These are phyloP conservation scores for Tieghemiomyces parasiticus DNA, from an alignment of 192 early-diverging fungal genomes.

Conservation along the genomic window DNA sequence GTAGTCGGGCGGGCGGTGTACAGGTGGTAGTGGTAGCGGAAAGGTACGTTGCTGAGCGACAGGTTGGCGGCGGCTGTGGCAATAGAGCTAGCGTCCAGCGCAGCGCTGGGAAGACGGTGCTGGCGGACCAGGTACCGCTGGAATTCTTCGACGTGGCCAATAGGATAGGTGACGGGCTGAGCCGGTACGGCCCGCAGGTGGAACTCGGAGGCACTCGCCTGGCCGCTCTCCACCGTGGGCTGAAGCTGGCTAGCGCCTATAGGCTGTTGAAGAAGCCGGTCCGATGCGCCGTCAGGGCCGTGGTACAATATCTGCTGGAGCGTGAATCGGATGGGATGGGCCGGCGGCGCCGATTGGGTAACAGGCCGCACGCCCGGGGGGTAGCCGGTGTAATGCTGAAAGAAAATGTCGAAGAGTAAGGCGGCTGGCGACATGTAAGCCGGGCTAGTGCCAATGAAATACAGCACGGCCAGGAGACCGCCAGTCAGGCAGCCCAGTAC, in stretches of 20 bases:
- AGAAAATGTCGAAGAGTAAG: too few relatives aligned
- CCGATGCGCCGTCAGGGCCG: neutral
- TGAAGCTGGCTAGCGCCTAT: neutral
- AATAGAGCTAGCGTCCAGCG: neutral
- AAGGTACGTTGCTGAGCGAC: neutral
- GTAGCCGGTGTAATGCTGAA: too few relatives aligned
- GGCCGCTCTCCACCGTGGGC: neutral
- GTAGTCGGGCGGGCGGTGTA: neutral
- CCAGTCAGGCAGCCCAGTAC: too few relatives aligned
- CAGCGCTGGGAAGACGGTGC: too few relatives aligned
- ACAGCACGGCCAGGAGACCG: too few relatives aligned
- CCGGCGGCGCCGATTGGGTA: too few relatives aligned
- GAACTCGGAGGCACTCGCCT: neutral
- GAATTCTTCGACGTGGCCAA: neutral
- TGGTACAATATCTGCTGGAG: neutral
- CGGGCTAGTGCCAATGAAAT: too few relatives aligned
- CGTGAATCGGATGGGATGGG: too few relatives aligned
- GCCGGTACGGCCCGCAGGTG: neutral
- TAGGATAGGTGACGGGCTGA: neutral
- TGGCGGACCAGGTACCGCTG: neutral
- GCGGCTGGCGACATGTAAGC: too few relatives aligned
- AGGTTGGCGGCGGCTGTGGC: neutral
- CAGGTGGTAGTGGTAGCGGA: conserved; percentile 5
- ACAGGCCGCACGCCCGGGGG: too few relatives aligned
- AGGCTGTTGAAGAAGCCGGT: neutral